phyloP scores from a whole-genome alignment of 2,329 filamentous ascomycete species.

The Xylaria sp. region DNA sequence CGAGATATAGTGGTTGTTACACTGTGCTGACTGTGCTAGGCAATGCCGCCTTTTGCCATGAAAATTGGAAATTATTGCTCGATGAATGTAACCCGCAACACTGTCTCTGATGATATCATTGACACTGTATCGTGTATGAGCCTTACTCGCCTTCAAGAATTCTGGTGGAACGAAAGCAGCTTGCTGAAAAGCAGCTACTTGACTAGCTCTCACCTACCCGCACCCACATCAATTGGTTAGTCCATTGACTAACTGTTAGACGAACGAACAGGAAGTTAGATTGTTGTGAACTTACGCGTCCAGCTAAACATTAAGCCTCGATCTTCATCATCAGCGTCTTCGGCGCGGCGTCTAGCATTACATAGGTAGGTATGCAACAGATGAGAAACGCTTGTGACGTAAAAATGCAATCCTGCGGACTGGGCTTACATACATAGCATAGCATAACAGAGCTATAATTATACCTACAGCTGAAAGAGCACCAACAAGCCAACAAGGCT shows the following conservation, averaged over 20 bases:
- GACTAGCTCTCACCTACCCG: neutral
- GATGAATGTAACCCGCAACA: neutral
- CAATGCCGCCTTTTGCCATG: slow-evolving; percentile 1
- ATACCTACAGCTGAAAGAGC: neutral
- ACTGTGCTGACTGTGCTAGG: neutral
- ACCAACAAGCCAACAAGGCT: neutral
- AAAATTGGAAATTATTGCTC: neutral
- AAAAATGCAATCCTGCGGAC: neutral
- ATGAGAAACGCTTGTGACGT: slow-evolving; percentile 3
- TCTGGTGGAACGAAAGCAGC: too few species aligned
- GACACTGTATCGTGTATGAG: too few species aligned
- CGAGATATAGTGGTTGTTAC: neutral
- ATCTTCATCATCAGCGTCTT: neutral
- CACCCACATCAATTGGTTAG: neutral
- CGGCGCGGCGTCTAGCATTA: neutral
- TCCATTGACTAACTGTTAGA: neutral
- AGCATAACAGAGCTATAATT: neutral
- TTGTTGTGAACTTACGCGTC: neutral
- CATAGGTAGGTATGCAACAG: neutral
- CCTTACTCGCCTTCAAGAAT: too few species aligned
- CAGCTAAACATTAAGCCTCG: neutral
- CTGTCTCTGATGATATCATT: neutral
- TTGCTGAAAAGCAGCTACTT: too few species aligned
- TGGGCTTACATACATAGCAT: neutral
- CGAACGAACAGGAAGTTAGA: neutral